Conservation (phyloP, 163 green algal species). For the Chloromonas sp. region DNA sequence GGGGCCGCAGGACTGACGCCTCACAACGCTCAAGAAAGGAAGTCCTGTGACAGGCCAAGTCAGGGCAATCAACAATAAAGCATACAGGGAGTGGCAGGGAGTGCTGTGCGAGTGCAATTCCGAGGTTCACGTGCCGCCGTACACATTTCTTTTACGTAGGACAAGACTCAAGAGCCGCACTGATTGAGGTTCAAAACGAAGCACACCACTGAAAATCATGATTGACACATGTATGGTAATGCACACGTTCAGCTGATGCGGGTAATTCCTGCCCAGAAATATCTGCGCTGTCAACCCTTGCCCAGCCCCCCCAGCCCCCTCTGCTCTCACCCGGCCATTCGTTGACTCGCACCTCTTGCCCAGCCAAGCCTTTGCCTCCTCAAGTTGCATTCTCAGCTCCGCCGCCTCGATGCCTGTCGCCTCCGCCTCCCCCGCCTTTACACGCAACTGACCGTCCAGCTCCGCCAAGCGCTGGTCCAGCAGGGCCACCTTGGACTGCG, state of each 20-base stretch:
- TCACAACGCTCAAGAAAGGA: background rate
- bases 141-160: background rate
- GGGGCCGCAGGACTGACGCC: background rate
- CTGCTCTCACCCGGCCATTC: background rate
- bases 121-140: background rate
- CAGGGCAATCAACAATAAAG: background rate
- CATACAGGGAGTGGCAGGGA: background rate
- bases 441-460: background rate
- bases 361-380: background rate
- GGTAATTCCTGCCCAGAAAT: no score
- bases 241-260: no score
- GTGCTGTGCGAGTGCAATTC: background rate
- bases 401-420: background rate
- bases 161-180: background rate
- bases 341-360: background rate
- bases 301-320: background rate
- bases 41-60: background rate
- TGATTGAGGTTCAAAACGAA: background rate
- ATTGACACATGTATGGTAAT: no score
- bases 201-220: background rate
- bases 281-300: no score
- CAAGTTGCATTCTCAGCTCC: background rate
- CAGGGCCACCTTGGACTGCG: no score
- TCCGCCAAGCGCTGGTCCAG: no score
- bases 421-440: background rate